phyloP scores from a whole-genome alignment of 148 eudicot species.

The Vaccinium macrocarpon region DNA sequence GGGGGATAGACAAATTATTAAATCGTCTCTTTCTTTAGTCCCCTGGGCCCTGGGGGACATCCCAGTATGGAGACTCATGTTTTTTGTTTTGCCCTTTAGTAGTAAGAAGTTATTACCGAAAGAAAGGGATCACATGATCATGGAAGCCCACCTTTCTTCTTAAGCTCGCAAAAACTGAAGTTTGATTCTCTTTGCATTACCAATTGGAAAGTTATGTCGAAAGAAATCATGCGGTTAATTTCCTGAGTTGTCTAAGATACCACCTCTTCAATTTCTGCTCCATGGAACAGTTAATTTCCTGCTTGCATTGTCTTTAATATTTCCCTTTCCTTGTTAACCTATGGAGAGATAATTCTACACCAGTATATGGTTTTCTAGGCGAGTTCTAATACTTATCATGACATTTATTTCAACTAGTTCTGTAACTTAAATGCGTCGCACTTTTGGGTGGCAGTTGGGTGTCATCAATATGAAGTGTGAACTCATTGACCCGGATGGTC shows the following conservation, averaged over 20 bases:
- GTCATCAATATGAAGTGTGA: constrained; percentile 64
- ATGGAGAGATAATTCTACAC: neutral
- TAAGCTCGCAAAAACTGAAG: neutral
- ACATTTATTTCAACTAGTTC: neutral
- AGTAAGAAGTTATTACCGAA: neutral
- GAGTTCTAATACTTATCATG: neutral
- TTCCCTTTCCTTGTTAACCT: constrained; percentile 6
- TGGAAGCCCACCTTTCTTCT: neutral
- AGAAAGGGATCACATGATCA: neutral
- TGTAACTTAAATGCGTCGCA: neutral
- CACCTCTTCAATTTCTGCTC: neutral
- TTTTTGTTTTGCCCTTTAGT: neutral
- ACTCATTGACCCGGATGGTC: constrained; percentile 56
- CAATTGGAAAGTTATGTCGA: neutral
- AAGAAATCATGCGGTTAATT: neutral
- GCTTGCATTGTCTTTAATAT: neutral
- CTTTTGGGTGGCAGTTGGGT: constrained; percentile 51
- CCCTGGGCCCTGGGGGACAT: too few species aligned
- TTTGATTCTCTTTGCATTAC: neutral
- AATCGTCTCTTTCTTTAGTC: too few species aligned
- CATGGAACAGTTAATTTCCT: neutral
- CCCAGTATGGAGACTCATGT: neutral
- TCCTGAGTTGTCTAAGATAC: neutral
- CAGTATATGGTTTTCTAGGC: neutral
- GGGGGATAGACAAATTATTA: neutral